Evolutionary conservation across 768 basidiomycete genomes (phyloP).

Genomic region (Leccinum imitatum): DNA sequence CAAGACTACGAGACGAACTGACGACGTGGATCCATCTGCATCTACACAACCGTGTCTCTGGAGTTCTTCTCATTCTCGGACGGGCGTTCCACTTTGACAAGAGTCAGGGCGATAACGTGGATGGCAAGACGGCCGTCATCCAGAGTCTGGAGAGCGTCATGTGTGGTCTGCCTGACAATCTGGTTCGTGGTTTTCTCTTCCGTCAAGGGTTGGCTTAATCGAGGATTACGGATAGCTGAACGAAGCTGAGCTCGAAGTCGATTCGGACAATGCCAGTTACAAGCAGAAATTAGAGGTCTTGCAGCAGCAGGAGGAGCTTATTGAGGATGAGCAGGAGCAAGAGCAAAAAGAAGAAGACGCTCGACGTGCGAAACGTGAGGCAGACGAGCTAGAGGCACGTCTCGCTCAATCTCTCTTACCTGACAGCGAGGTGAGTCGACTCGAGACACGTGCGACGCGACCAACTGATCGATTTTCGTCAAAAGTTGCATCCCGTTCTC

Average conservation of each 20-base stretch:
- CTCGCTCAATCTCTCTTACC: constrained; percentile 82
- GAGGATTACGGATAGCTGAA: constrained; percentile 59
- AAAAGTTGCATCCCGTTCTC: constrained; percentile 60
- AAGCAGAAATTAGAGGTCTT: constrained; percentile 98
- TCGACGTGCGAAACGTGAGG: constrained; percentile 80
- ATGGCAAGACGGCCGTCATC: constrained; percentile 81
- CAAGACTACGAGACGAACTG: constrained; percentile 85
- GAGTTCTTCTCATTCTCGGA: constrained; percentile 90
- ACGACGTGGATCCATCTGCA: constrained; percentile 92
- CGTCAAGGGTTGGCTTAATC: not conserved
- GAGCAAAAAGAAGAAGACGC: constrained; percentile 94
- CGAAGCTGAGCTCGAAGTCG: constrained; percentile 96
- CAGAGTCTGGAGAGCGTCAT: constrained; percentile 85
- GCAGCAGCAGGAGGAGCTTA: constrained; percentile 98
- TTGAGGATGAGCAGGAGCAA: constrained; percentile 98
- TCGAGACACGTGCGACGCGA: not conserved
- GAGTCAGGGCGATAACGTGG: constrained; percentile 69
- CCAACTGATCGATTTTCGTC: not conserved
- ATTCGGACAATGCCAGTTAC: constrained; percentile 90
- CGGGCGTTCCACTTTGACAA: constrained; percentile 93
- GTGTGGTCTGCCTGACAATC: constrained; percentile 88
- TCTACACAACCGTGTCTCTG: constrained; percentile 86
- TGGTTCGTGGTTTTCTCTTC: constrained; percentile 54
- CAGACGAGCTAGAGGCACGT: constrained; percentile 74
- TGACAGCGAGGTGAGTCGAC: constrained; percentile 73